phyloP scores from a whole-genome alignment of 768 basidiomycete genomes.

The Pleurotus platypus region DNA sequence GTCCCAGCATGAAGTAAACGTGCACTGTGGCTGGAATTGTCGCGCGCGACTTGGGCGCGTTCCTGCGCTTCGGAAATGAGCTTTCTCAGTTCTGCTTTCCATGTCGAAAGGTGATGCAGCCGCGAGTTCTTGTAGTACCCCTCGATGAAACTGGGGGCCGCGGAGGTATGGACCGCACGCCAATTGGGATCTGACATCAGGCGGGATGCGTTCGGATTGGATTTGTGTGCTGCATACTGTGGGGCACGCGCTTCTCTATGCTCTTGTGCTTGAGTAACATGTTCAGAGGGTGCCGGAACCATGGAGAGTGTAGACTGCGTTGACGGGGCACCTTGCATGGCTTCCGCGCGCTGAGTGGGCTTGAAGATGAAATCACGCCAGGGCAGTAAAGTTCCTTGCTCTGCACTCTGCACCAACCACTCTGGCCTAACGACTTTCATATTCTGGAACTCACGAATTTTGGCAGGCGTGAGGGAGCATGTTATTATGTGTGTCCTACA shows the following conservation, averaged over 20 bases:
- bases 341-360: constrained; percentile 43
- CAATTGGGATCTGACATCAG: constrained; percentile 83
- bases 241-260: constrained; percentile 47
- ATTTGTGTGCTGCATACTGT: constrained; percentile 61
- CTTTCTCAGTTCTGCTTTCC: constrained; percentile 86
- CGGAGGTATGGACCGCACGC: constrained; percentile 85
- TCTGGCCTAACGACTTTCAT: constrained; percentile 89
- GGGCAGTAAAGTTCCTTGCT: constrained; percentile 62
- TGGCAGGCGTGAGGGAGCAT: constrained; percentile 84
- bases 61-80: constrained; percentile 81
- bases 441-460: constrained; percentile 81
- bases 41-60: constrained; percentile 46
- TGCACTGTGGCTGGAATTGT: constrained; percentile 14
- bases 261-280: constrained; percentile 38
- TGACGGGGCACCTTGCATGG: constrained; percentile 42
- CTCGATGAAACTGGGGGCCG: constrained; percentile 82
- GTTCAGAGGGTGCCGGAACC: constrained; percentile 19
- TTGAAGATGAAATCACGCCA: constrained; percentile 75
- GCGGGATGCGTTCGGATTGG: constrained; percentile 72
- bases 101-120: constrained; percentile 87
- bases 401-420: constrained; percentile 85
- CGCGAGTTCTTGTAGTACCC: constrained; percentile 84
- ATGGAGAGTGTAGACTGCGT: constrained; percentile 31
- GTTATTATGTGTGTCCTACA: constrained; percentile 88
- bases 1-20: constrained; percentile 2